These are phyloP conservation scores for Aspergillus indologenus DNA, from an alignment of 495 filamentous ascomycete genomes.

Conservation along the genomic window DNA sequence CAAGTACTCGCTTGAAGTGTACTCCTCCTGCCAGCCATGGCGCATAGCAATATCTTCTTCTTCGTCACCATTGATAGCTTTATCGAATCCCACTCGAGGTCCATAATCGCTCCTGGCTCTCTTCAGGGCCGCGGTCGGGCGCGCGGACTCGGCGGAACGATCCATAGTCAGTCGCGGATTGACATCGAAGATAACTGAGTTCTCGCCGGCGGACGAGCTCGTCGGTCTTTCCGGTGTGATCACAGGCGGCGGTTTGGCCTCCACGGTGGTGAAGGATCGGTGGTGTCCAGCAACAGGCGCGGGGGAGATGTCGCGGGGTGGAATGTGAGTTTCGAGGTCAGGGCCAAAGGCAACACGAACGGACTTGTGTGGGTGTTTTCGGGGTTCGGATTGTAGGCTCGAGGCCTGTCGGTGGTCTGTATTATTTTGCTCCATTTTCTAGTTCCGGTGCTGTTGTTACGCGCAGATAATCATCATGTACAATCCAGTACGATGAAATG, in stretches of 20 bases:
- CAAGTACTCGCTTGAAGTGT: constrained; percentile 56
- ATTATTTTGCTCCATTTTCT: constrained; percentile 38
- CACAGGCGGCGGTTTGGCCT: constrained; percentile 28
- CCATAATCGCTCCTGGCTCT: constrained; percentile 73
- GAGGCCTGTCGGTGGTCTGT: constrained; percentile 24
- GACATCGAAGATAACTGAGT: constrained; percentile 21
- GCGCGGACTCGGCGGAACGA: constrained; percentile 31
- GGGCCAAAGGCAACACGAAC: constrained; percentile 47
- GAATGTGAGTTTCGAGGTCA: constrained; percentile 42
- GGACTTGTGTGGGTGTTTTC: constrained; percentile 36
- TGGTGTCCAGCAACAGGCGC: constrained; percentile 36
- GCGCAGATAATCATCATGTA: constrained; percentile 37
- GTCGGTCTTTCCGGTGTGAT: constrained; percentile 29
- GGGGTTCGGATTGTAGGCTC: constrained; percentile 33
- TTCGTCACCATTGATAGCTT: constrained; percentile 29
- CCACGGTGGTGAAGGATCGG: constrained; percentile 39
- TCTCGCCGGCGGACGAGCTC: constrained; percentile 36
- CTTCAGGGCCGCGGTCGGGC: constrained; percentile 56
- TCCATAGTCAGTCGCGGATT: constrained; percentile 30
- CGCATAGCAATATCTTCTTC: constrained; percentile 56
- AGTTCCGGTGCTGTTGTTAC: constrained; percentile 43
- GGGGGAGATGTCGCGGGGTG: constrained; percentile 42
- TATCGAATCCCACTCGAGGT: constrained; percentile 40
- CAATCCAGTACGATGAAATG: constrained; percentile 14
- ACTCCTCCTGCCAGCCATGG: constrained; percentile 63